Evolutionary conservation across 2,329 filamentous ascomycete species (phyloP).

Genomic region (Penicillium sp.): DNA sequence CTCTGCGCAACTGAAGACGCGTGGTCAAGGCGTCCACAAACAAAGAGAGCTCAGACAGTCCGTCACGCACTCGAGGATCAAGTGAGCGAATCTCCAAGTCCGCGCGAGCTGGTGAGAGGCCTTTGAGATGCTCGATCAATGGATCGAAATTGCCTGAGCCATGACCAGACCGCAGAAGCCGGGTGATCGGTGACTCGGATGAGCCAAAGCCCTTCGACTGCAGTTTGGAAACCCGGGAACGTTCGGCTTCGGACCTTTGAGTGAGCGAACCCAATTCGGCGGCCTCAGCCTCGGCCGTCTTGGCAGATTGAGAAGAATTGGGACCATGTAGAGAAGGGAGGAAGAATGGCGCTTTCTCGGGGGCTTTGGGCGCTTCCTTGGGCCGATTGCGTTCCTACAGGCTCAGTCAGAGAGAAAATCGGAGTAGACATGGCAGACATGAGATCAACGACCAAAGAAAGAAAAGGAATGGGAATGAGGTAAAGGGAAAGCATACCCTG

Average conservation of each 20-base stretch:
- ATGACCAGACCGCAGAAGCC: conserved; percentile 43
- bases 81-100: conserved; percentile 88
- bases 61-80: conserved; percentile 39
- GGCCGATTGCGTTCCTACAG: conserved; percentile 81
- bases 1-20: conserved; percentile 61
- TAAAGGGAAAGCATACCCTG: conserved; percentile 40
- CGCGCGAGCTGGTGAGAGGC: conserved; percentile 73
- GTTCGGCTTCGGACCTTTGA: conserved; percentile 43
- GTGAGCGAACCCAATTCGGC: conserved; percentile 26
- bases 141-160: conserved; percentile 55
- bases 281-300: conserved; percentile 24
- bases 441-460: conserved; percentile 3
- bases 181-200: conserved; percentile 42
- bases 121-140: conserved; percentile 73
- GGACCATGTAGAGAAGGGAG: conserved; percentile 51
- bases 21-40: conserved; percentile 78
- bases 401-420: too few species aligned
- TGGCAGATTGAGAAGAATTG: conserved; percentile 16
- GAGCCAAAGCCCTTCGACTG: conserved; percentile 44
- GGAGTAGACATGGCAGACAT: too few species aligned
- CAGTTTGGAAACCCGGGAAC: conserved; percentile 62
- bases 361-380: conserved; percentile 80
- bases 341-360: conserved; percentile 95
- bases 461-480: background rate
- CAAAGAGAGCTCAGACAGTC: conserved; percentile 64